Conservation (phyloP, 805 yeast genomes). For the Wickerhamomyces queroliae region DNA sequence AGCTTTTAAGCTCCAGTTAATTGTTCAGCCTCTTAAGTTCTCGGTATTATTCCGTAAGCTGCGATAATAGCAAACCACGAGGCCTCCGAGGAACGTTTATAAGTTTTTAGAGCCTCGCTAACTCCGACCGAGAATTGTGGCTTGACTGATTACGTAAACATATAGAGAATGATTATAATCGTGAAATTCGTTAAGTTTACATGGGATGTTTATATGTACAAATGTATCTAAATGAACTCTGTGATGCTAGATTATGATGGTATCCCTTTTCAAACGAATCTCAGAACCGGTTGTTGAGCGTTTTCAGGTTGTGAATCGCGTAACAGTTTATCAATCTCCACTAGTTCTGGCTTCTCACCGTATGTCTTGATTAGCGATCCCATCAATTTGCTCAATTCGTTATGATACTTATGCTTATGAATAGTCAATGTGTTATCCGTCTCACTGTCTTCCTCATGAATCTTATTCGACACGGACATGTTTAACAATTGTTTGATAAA, state of each 20-base stretch:
- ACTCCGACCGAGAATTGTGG: no score
- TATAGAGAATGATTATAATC: no score
- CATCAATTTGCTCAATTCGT: neutral
- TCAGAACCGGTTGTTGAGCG: neutral
- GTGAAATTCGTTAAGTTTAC: no score
- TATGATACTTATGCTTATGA: slow-evolving; percentile 9
- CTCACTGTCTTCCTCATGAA: slow-evolving; percentile 3
- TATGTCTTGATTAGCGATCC: neutral
- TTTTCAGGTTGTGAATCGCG: neutral
- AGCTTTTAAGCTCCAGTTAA: no score
- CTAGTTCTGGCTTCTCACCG: neutral
- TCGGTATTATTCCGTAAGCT: no score
- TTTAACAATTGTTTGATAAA: slow-evolving; percentile 6
- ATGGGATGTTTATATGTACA: no score
- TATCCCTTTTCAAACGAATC: neutral
- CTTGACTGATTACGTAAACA: no score
- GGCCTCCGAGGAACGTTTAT: no score
- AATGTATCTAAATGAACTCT: no score
- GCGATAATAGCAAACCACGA: no score
- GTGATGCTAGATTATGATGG: neutral
- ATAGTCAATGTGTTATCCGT: slow-evolving; percentile 8
- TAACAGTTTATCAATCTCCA: neutral
- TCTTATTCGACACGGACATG: slow-evolving; percentile 4
- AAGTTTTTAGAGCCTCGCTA: no score
- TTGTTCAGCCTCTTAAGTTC: no score